These are phyloP conservation scores for Chlamydomonas reinhardtii DNA, from an alignment of 163 green algal species.

Conservation along the genomic window DNA sequence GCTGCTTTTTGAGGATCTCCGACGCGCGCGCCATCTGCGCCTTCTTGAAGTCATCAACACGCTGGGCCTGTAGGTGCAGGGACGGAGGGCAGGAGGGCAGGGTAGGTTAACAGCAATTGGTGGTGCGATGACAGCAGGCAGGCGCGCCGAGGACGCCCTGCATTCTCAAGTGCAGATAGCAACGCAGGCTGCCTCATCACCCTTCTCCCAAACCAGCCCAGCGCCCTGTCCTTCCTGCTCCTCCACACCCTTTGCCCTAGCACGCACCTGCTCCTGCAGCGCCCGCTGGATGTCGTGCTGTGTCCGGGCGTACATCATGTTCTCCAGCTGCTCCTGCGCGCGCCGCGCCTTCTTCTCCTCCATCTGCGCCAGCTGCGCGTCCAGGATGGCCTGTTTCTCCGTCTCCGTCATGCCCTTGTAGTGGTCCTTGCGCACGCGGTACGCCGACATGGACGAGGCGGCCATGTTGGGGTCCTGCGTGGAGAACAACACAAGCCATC, in stretches of 20 bases:
- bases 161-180: too few relatives aligned
- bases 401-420: constrained; percentile 75
- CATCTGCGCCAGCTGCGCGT: constrained; percentile 71
- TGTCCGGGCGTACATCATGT: constrained; percentile 54
- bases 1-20: constrained; percentile 64
- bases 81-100: background rate
- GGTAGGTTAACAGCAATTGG: too few relatives aligned
- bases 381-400: constrained; percentile 67
- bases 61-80: constrained; percentile 13
- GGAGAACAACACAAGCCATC: too few relatives aligned
- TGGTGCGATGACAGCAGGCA: too few relatives aligned
- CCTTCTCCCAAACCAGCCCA: too few relatives aligned
- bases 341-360: constrained; percentile 67
- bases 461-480: constrained; percentile 70
- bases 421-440: constrained; percentile 73
- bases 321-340: constrained; percentile 61
- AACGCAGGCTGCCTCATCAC: too few relatives aligned
- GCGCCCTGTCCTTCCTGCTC: too few relatives aligned
- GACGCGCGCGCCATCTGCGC: constrained; percentile 54
- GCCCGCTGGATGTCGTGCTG: constrained; percentile 60
- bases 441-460: constrained; percentile 61
- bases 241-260: too few relatives aligned
- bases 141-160: too few relatives aligned
- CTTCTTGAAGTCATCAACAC: constrained; percentile 66
- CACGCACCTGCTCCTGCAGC: constrained; percentile 55